These are phyloP conservation scores for Bauhinia variegata DNA, from an alignment of 306 rosid genomes.

Conservation along the genomic window DNA sequence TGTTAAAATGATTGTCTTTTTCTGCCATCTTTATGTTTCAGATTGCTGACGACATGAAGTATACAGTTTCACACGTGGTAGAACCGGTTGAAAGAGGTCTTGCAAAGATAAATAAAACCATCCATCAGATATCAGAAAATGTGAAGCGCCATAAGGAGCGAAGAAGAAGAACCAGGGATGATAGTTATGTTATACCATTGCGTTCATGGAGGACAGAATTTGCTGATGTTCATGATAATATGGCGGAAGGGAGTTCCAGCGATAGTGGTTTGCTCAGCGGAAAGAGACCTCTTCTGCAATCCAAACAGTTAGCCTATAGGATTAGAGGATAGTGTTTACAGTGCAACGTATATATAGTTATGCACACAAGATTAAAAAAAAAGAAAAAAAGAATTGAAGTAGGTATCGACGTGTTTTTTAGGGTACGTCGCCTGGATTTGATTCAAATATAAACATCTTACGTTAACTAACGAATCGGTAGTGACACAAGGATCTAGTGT, in stretches of 20 bases:
- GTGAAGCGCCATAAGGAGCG: slow-evolving; percentile 86
- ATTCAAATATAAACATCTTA: neutral
- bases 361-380: slow-evolving; percentile 31
- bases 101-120: slow-evolving; percentile 76
- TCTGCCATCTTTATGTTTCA: too few species aligned
- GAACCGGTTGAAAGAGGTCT: slow-evolving; percentile 96
- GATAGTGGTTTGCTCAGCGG: slow-evolving; percentile 71
- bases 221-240: slow-evolving; percentile 61
- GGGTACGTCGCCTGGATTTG: slow-evolving; percentile 17
- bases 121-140: slow-evolving; percentile 88
- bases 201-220: slow-evolving; percentile 70
- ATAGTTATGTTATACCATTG: slow-evolving; percentile 71
- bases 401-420: slow-evolving; percentile 23
- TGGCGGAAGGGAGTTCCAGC: slow-evolving; percentile 81
- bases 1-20: slow-evolving; percentile 23
- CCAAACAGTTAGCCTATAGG: slow-evolving; percentile 53
- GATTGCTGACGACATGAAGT: slow-evolving; percentile 99
- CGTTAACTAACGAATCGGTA: neutral
- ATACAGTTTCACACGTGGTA: slow-evolving; percentile 89
- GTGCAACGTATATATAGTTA: slow-evolving; percentile 28
- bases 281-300: slow-evolving; percentile 60
- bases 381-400: too few species aligned
- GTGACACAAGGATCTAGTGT: neutral
- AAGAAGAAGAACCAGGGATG: slow-evolving; percentile 76
- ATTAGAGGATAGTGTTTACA: slow-evolving; percentile 48